phyloP scores from a whole-genome alignment of 2,329 filamentous ascomycete species.

The Pseudofabraea citricarpa region DNA sequence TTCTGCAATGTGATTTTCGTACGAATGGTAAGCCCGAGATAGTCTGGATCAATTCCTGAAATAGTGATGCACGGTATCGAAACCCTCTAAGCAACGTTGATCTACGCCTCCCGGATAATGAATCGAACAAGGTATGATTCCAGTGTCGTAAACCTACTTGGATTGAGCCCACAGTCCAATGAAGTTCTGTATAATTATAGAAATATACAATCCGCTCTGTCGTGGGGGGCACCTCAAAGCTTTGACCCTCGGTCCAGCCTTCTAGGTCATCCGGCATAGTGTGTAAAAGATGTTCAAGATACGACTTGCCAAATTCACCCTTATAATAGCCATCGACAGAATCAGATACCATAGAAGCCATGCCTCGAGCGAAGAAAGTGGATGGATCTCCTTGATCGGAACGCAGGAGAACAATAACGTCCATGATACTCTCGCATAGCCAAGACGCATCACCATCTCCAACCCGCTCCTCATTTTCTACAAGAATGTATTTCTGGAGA shows the following conservation, averaged over 20 bases:
- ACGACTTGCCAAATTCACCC: neutral
- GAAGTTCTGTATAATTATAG: neutral
- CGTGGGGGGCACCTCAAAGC: neutral
- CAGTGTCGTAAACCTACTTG: neutral
- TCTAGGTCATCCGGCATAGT: neutral
- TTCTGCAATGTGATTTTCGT: neutral
- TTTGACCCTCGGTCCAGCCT: neutral
- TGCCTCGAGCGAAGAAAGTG: neutral
- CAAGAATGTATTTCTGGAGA: neutral
- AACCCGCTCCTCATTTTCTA: neutral
- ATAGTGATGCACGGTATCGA: neutral
- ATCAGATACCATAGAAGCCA: neutral
- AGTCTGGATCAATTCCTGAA: neutral
- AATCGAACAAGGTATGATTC: neutral
- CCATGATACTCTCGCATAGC: neutral
- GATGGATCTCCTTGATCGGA: neutral
- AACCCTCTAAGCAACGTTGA: neutral
- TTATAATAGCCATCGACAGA: neutral
- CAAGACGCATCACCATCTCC: neutral
- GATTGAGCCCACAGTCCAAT: neutral
- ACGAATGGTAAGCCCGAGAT: neutral
- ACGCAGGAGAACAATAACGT: neutral
- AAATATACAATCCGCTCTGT: neutral
- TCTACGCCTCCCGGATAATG: neutral
- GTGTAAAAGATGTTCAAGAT: neutral